Evolutionary conservation across 352 stramenopile genomes (phyloP), one percentile per base, ranked within the genome.

Genomic region (Phytophthora uliginosa): DNA sequence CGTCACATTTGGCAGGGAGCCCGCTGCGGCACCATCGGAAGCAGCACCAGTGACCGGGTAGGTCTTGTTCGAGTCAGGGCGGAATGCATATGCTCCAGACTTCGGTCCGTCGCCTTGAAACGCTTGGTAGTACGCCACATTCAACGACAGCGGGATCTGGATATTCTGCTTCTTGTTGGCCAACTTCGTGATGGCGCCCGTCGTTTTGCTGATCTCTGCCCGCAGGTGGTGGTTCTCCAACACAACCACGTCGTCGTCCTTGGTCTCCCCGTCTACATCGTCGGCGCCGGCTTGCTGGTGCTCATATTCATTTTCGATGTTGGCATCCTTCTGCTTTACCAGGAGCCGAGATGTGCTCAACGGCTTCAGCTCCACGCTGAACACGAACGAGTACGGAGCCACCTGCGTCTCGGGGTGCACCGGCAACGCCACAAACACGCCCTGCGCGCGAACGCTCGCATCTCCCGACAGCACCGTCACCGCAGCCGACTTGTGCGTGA

Each of bases 61-160:
- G 2, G 89, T 79, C 26, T 84, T 83, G 59, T 94, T 91, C 45
- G 81, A 91, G 63, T 95, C 84, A 0, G 97, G 97, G 53, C 96
- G 89, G 82, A 99, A 99, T 18, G 98, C 94, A 75, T 99, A 99
- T 7, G 98, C 98, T 20, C 98, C 98, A 24, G 95, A 99, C 69
- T 97, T 94, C 65, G 96, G 89, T 4, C 78, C 75, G 1, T 82
- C 31, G 4, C 67, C 77, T 55, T 91, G 82, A 63, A 81, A 93
- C 10, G 83, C 73, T 34, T 91, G 82, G 59, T 95, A 95, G 73
- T 94, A 95, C 18, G 66, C 66, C 13, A 95, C 74, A 24, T 80
- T 76, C 4, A 88, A 70, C 2, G 66, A 76, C 0, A 94, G 24
- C 6, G 80, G 82, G 1, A 95, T 65, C 34, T 87, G 81, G 9